Evolutionary conservation across 805 yeast genomes (phyloP).

Genomic region (Tetrapisispora pingtungensis): DNA sequence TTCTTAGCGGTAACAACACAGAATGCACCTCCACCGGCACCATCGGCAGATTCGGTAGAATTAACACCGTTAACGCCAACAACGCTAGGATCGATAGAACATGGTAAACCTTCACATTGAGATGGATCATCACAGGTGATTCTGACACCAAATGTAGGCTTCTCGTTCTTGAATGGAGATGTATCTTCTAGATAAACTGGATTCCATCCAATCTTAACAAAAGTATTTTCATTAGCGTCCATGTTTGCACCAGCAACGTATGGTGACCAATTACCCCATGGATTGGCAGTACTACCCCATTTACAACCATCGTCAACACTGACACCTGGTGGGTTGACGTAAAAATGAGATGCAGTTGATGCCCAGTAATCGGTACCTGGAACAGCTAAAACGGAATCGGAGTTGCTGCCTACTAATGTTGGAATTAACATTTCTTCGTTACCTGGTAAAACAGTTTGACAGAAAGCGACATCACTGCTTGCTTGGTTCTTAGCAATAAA

Average conservation of each 20-base stretch:
- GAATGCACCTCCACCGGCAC: constrained; percentile 64
- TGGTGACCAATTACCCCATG: constrained; percentile 88
- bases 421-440: constrained; percentile 93
- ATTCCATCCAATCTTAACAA: constrained; percentile 83
- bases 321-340: constrained; percentile 76
- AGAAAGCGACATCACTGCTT: constrained; percentile 60
- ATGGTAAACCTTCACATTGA: constrained; percentile 66
- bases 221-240: constrained; percentile 61
- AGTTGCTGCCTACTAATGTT: constrained; percentile 44
- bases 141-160: constrained; percentile 62
- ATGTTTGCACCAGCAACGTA: constrained; percentile 87
- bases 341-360: constrained; percentile 76
- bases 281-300: constrained; percentile 66
- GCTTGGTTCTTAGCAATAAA: constrained; percentile 52
- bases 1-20: constrained; percentile 73
- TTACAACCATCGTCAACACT: constrained; percentile 65
- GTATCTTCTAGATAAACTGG: constrained; percentile 63
- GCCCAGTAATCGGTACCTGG: constrained; percentile 84
- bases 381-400: constrained; percentile 54
- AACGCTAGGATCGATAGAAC: constrained; percentile 68
- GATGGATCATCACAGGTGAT: constrained; percentile 62
- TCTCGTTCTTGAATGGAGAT: constrained; percentile 41
- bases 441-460: constrained; percentile 91
- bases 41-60: constrained; percentile 34
- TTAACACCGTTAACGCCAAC: constrained; percentile 47